Conservation (phyloP, 345 rosid species). For the Durio zibethinus region DNA sequence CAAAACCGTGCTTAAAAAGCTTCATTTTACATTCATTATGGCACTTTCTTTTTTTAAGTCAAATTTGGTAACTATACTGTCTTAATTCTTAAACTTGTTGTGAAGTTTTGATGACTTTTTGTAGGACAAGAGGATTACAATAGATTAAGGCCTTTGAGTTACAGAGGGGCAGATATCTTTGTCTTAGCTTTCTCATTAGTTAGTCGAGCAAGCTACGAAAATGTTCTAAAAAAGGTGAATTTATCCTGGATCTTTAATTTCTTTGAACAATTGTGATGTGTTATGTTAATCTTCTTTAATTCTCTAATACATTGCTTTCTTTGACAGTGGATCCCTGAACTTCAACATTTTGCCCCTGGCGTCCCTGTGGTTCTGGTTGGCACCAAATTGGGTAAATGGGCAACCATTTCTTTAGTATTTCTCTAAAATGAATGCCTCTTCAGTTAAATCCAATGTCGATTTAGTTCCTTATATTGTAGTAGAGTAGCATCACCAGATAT, state of each 20-base stretch:
- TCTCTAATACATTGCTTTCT: conserved; percentile 31
- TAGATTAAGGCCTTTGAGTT: conserved; percentile 94
- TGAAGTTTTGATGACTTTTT: conserved; percentile 17
- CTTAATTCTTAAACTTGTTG: neutral
- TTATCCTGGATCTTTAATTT: neutral
- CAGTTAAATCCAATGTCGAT: neutral
- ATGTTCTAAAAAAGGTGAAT: conserved; percentile 82
- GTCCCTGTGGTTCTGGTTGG: conserved; percentile 87
- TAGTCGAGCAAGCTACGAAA: conserved; percentile 95
- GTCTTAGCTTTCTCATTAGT: conserved; percentile 95
- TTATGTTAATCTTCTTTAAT: neutral
- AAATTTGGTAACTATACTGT: neutral
- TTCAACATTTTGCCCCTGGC: conserved; percentile 90
- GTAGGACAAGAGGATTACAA: conserved; percentile 97
- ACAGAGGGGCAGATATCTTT: conserved; percentile 94
- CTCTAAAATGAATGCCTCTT: neutral
- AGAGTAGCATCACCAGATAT: neutral
- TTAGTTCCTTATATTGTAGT: neutral
- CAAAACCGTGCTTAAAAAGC: neutral
- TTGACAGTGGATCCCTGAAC: conserved; percentile 96
- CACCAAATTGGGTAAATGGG: conserved; percentile 75
- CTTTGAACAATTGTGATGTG: neutral
- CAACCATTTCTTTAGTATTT: neutral
- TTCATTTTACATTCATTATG: neutral
- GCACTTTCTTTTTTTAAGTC: neutral